Percentiles rank a stretch among this genome's conserved stretches.
These are phyloP conservation scores for Corchorus capsularis DNA, from an alignment of 345 rosid genomes.

Conservation along the genomic window DNA sequence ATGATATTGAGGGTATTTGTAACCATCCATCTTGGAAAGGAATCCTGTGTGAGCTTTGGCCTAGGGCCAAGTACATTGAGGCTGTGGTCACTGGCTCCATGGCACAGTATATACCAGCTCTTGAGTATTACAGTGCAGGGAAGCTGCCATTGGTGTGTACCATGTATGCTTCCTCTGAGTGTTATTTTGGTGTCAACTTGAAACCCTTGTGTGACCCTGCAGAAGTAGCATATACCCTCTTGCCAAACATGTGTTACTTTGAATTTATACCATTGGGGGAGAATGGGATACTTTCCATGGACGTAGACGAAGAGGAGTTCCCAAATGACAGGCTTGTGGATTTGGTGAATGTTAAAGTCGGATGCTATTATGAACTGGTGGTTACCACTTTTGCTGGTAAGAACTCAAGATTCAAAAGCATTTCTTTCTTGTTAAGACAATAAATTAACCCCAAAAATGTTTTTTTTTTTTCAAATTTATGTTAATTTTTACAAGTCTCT, in stretches of 20 bases:
- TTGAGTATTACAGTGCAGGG: slow-evolving; percentile 56
- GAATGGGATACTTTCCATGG: slow-evolving; percentile 41
- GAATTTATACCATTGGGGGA: slow-evolving; percentile 65
- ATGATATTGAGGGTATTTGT: slow-evolving; percentile 57
- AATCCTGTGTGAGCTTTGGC: slow-evolving; percentile 63
- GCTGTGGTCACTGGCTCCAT: slow-evolving; percentile 74
- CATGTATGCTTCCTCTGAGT: slow-evolving; percentile 78
- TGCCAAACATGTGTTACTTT: slow-evolving; percentile 69
- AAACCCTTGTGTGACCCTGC: slow-evolving; percentile 58
- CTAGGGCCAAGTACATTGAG: slow-evolving; percentile 64
- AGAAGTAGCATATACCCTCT: slow-evolving; percentile 55
- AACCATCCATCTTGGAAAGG: slow-evolving; percentile 58
- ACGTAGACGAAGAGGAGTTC: slow-evolving; percentile 47
- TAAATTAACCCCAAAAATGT: neutral
- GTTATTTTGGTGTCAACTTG: slow-evolving; percentile 70
- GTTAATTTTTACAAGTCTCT: neutral
- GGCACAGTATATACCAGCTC: slow-evolving; percentile 67
- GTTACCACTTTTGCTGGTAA: slow-evolving; percentile 69
- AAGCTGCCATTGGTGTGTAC: slow-evolving; percentile 59
- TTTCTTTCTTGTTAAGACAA: neutral
- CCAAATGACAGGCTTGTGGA: slow-evolving; percentile 47
- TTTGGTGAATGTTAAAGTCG: slow-evolving; percentile 50
- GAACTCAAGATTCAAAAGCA: slow-evolving; percentile 1
- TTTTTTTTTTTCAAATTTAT: neutral
- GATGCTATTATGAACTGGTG: slow-evolving; percentile 62